Conservation (phyloP, 805 yeast species). For the Saccharomycopsis javanensis region DNA sequence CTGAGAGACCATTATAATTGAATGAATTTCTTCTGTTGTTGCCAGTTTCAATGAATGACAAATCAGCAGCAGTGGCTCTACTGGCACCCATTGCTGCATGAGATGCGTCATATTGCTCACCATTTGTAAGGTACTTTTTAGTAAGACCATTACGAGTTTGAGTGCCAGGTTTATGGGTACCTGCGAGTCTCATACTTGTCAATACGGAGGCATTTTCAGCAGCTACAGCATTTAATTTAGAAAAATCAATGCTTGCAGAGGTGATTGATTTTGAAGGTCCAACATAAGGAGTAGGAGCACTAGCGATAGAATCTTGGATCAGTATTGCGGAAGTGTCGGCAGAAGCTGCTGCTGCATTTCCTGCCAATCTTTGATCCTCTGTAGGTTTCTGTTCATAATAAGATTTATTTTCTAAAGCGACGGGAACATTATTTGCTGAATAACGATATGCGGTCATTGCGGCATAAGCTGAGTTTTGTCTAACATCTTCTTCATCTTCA, state of each 20-base stretch:
- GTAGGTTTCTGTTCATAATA: constrained; percentile 1
- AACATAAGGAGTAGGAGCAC: neutral
- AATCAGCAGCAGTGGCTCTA: constrained; percentile 37
- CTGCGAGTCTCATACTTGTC: constrained; percentile 30
- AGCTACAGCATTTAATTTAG: constrained; percentile 41
- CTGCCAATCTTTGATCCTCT: constrained; percentile 4
- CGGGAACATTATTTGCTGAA: neutral
- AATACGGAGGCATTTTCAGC: constrained; percentile 35
- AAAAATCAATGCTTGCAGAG: constrained; percentile 26
- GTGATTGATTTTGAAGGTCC: neutral
- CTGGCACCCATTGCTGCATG: constrained; percentile 50
- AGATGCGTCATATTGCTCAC: constrained; percentile 26
- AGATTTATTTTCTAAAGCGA: constrained; percentile 1
- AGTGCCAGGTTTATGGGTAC: constrained; percentile 17
- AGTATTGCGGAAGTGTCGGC: neutral
- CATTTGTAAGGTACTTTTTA: neutral
- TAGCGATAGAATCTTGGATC: neutral
- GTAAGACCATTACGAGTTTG: neutral
- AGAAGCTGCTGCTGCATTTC: constrained; percentile 3
- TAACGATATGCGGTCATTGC: constrained; percentile 7
- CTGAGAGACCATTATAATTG: constrained; percentile 11
- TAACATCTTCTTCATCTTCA: constrained; percentile 36
- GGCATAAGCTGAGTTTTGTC: constrained; percentile 31
- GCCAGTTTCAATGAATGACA: neutral
- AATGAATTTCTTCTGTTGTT: neutral